phyloP scores from a whole-genome alignment of 108 stramenopile genomes.

The Cyclotella atomus region DNA sequence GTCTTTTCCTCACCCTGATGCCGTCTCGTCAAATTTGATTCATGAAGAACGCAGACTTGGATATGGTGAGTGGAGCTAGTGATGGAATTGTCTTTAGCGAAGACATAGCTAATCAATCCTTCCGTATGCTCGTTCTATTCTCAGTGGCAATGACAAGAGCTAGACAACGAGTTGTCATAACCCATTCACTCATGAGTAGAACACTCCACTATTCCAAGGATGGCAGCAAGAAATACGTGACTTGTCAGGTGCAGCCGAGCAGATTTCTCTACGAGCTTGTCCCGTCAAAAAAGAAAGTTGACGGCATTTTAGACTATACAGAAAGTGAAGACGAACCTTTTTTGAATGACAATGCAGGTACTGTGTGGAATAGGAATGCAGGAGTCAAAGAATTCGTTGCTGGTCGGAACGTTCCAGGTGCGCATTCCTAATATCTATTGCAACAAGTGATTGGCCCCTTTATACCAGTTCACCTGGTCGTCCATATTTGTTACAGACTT shows the following conservation, averaged over 20 bases:
- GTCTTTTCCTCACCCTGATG: slow-evolving; percentile 55
- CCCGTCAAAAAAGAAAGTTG: slow-evolving; percentile 36
- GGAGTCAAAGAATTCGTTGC: slow-evolving; percentile 56
- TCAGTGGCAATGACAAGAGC: slow-evolving; percentile 61
- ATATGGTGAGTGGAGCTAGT: slow-evolving; percentile 29
- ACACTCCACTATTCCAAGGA: slow-evolving; percentile 39
- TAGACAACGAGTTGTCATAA: slow-evolving; percentile 59
- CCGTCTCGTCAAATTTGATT: slow-evolving; percentile 47
- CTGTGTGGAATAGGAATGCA: slow-evolving; percentile 46
- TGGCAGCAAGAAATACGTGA: slow-evolving; percentile 38
- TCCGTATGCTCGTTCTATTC: neutral
- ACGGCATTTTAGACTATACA: slow-evolving; percentile 28
- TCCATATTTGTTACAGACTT: neutral
- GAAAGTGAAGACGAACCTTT: neutral
- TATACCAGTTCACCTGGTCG: no score
- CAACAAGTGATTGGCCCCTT: neutral
- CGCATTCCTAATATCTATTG: slow-evolving; percentile 14
- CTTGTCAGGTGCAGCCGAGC: slow-evolving; percentile 54
- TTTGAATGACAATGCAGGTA: slow-evolving; percentile 21
- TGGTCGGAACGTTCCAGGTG: slow-evolving; percentile 45
- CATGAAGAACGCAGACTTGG: slow-evolving; percentile 72
- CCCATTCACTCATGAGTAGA: slow-evolving; percentile 50
- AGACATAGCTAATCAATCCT: neutral
- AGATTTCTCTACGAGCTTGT: slow-evolving; percentile 60
- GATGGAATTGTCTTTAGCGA: neutral